Conservation (phyloP, 2,329 filamentous ascomycete genomes). For the Monascus ruber region DNA sequence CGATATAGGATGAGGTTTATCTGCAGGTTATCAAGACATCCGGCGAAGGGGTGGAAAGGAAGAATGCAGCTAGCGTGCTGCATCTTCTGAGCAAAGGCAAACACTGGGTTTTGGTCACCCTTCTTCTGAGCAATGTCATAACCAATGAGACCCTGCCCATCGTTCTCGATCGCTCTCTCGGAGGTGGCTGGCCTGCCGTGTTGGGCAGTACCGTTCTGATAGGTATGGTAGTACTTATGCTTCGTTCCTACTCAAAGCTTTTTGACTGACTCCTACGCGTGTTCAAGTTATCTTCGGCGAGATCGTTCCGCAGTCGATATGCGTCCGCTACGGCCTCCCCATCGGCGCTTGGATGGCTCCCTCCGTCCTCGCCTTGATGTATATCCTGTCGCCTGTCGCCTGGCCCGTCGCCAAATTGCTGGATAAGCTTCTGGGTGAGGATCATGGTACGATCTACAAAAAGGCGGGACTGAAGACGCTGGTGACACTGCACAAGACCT, state of each 20-base stretch:
- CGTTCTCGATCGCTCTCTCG: conserved; percentile 83
- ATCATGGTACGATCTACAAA: conserved; percentile 95
- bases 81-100: conserved; percentile 76
- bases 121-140: conserved; percentile 91
- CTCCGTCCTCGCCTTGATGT: conserved; percentile 81
- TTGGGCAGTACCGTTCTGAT: conserved; percentile 88
- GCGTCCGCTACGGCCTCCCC: conserved; percentile 86
- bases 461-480: conserved; percentile 95
- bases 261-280: conserved; percentile 1
- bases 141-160: conserved; percentile 96
- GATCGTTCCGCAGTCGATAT: conserved; percentile 89
- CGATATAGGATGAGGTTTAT: conserved; percentile 76
- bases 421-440: conserved; percentile 83
- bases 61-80: conserved; percentile 72
- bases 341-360: conserved; percentile 93
- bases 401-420: conserved; percentile 95
- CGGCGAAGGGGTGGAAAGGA: conserved; percentile 71
- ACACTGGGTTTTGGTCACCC: conserved; percentile 93
- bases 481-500: conserved; percentile 84
- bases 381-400: conserved; percentile 74
- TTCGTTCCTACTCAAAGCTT: background rate
- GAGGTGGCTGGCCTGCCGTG: conserved; percentile 88
- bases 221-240: conserved; percentile 46
- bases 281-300: conserved; percentile 87
- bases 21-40: conserved; percentile 87